Evolutionary conservation across 2,329 filamentous ascomycete genomes (phyloP), one percentile per base, ranked within the genome.

Genomic region (Colletotrichum eleusines): DNA sequence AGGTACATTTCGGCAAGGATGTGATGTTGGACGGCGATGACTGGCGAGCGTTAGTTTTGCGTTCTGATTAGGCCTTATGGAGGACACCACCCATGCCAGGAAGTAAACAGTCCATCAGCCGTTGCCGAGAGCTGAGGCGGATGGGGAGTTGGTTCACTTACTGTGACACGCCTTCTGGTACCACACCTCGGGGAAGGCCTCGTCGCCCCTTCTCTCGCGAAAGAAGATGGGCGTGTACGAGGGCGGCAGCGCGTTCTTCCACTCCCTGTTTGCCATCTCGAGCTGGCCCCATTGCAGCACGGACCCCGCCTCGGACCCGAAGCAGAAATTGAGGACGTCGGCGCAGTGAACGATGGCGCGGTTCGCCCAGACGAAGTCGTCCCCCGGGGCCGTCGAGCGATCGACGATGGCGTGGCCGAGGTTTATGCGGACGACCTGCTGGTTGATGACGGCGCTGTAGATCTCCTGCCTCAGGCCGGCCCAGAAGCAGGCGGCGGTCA

Each of bases 321-420:
- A 91, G 76, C 89, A 91, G 75, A 86, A 90, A 72, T 90, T 88
- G 26, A 91, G 79, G 2, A 91, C 87, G 72, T 91, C 88, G 28
- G 89, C 88, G 63, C 88, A 89, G 74, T 90, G 87, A 2, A 89
- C 84, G 0, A 91, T 84, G 28, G 89, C 88, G n/a, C 89, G 84
- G 76, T 91, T 90, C 2, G 88, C 86, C 88, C 88, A 90, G 0
- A 82, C 82, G 67, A 85, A 85, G 72, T 90, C 88, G 54, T 84
- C 83, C 0, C 83, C 81, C 0, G 82, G 79, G 1, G 81, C 78
- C 9, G 87, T 81, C 0, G 83, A 84, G 18, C 84, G 83, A 74
- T 89, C 85, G 50, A 88, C 82, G 44, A 88, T 84, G 42, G 79
- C 82, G 40, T 73, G 72, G 12, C 84, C 80, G 2, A 90, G 80